phyloP scores from a whole-genome alignment of 2,329 filamentous ascomycete species.

The Fonsecaea pedrosoi region DNA sequence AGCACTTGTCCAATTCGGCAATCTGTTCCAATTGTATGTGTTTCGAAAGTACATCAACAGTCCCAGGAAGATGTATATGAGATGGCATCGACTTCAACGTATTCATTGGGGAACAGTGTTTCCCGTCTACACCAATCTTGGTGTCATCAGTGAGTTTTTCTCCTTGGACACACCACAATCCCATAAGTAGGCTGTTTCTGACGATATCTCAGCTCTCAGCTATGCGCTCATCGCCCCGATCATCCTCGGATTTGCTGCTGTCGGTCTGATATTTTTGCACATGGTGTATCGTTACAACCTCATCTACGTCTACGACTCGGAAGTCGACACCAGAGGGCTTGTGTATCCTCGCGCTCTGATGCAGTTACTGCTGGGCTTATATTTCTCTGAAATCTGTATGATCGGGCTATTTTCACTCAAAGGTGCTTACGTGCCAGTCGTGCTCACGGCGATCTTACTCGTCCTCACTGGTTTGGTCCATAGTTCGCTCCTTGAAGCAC shows the following conservation, averaged over 20 bases:
- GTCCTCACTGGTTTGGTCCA: conserved; percentile 79
- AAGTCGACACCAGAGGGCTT: conserved; percentile 84
- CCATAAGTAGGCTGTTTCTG: neutral
- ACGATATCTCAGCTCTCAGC: conserved; percentile 68
- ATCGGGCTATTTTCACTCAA: conserved; percentile 76
- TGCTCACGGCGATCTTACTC: conserved; percentile 77
- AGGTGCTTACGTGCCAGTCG: conserved; percentile 62
- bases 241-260: conserved; percentile 78
- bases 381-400: conserved; percentile 82
- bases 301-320: conserved; percentile 81
- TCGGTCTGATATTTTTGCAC: conserved; percentile 81
- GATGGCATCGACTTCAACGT: conserved; percentile 74
- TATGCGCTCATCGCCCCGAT: conserved; percentile 89
- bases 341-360: conserved; percentile 89
- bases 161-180: neutral
- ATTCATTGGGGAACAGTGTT: conserved; percentile 84
- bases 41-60: conserved; percentile 52
- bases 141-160: conserved; percentile 63
- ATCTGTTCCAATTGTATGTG: conserved; percentile 61
- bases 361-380: conserved; percentile 82
- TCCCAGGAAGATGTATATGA: conserved; percentile 75
- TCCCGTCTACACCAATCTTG: conserved; percentile 81
- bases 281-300: conserved; percentile 89
- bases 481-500: conserved; percentile 58
- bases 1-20: conserved; percentile 32